Percentiles rank a stretch among this genome's conserved stretches.
phyloP scores from a whole-genome alignment of 352 stramenopile species.

The Discostella stelligera region DNA sequence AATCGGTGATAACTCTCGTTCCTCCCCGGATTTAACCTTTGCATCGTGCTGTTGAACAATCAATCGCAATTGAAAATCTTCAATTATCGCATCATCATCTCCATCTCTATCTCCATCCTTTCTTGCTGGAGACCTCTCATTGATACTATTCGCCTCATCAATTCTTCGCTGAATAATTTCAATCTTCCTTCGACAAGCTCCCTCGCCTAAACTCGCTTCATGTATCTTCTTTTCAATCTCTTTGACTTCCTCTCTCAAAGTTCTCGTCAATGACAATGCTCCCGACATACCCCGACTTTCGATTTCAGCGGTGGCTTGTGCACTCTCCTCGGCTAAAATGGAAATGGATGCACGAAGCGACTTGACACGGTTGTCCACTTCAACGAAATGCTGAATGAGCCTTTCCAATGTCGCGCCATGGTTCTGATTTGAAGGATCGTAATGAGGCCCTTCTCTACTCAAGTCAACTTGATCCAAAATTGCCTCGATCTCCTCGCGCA shows the following conservation, averaged over 20 bases:
- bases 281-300: slow-evolving; percentile 62
- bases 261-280: slow-evolving; percentile 63
- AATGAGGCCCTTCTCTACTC: background rate
- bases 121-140: background rate
- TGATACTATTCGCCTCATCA: background rate
- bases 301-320: slow-evolving; percentile 56
- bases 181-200: slow-evolving; percentile 63
- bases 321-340: slow-evolving; percentile 69
- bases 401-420: slow-evolving; percentile 10
- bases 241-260: slow-evolving; percentile 62
- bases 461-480: slow-evolving; percentile 24
- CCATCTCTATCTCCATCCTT: background rate
- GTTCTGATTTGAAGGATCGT: background rate
- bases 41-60: slow-evolving; percentile 23
- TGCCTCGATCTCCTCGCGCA: slow-evolving; percentile 20
- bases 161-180: slow-evolving; percentile 51
- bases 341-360: slow-evolving; percentile 67
- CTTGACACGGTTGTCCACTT: slow-evolving; percentile 35
- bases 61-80: slow-evolving; percentile 37
- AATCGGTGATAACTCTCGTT: slow-evolving; percentile 2
- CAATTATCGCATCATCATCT: slow-evolving; percentile 16
- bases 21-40: background rate
- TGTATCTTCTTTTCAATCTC: slow-evolving; percentile 62
- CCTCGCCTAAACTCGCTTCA: slow-evolving; percentile 45
- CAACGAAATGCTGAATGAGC: slow-evolving; percentile 17